A percentile compares a stretch with the other conserved stretches of the same genome.
phyloP scores from a whole-genome alignment of 305 asterid species.

The Salvia sclarea region DNA sequence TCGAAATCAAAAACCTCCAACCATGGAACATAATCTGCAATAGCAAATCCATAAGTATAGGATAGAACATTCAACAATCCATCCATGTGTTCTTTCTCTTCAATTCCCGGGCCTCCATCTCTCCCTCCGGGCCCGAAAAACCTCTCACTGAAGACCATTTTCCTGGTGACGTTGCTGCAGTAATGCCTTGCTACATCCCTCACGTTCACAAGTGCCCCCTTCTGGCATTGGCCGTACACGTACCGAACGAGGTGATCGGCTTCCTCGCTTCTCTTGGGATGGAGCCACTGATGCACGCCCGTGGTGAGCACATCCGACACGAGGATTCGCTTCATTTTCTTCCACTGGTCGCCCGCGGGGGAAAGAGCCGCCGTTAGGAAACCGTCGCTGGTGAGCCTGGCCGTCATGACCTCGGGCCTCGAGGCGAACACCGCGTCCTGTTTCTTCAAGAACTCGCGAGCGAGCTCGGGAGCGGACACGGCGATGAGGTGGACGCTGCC shows the following conservation, averaged over 20 bases:
- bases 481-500: constrained; percentile 1
- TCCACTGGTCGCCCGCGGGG: constrained; percentile 32
- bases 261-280: constrained; percentile 23
- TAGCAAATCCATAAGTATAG: constrained; percentile 27
- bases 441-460: constrained; percentile 16
- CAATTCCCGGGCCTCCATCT: constrained; percentile 36
- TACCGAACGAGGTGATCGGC: constrained; percentile 31
- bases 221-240: neutral
- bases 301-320: constrained; percentile 25
- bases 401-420: constrained; percentile 28
- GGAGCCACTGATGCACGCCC: constrained; percentile 10
- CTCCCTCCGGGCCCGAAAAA: constrained; percentile 31
- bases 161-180: constrained; percentile 28
- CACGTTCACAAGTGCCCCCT: constrained; percentile 29
- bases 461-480: constrained; percentile 28
- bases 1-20: constrained; percentile 35
- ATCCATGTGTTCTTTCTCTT: constrained; percentile 34
- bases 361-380: constrained; percentile 19
- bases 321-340: constrained; percentile 28
- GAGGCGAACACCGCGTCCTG: constrained; percentile 16
- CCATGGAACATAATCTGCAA: constrained; percentile 36
- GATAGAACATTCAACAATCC: constrained; percentile 20
- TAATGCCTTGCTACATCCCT: constrained; percentile 17
- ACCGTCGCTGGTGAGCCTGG: constrained; percentile 4
- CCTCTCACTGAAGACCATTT: constrained; percentile 26